These are phyloP conservation scores for Hygrophila difformis DNA, from an alignment of 257 asterid genomes.

Conservation along the genomic window DNA sequence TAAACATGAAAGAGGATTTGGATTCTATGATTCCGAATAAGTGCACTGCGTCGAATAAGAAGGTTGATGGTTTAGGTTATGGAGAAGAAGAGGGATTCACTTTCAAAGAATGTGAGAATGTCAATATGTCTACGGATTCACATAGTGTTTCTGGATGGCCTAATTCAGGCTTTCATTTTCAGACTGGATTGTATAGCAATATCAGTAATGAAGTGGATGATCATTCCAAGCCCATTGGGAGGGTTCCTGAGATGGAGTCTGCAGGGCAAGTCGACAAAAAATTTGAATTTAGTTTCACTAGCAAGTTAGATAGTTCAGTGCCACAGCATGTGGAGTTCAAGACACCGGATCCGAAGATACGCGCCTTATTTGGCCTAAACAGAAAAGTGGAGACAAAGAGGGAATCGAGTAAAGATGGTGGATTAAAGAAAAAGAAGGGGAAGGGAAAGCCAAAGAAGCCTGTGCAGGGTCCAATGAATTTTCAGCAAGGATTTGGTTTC, in stretches of 20 bases:
- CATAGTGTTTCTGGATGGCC: slow-evolving; percentile 22
- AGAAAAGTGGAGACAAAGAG: slow-evolving; percentile 52
- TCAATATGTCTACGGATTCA: slow-evolving; percentile 17
- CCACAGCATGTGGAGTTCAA: slow-evolving; percentile 42
- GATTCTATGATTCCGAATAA: slow-evolving; percentile 24
- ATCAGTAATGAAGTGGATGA: slow-evolving; percentile 24
- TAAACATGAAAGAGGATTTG: slow-evolving; percentile 40
- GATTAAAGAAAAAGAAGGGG: slow-evolving; percentile 69
- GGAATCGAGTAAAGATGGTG: slow-evolving; percentile 47
- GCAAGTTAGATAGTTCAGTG: slow-evolving; percentile 31
- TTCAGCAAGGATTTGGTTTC: slow-evolving; percentile 35
- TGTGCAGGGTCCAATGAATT: slow-evolving; percentile 26
- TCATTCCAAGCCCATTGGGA: slow-evolving; percentile 24
- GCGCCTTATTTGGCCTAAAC: slow-evolving; percentile 34
- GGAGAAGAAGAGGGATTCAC: slow-evolving; percentile 12
- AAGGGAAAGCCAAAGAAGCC: slow-evolving; percentile 58
- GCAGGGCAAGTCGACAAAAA: slow-evolving; percentile 35
- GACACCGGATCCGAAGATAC: slow-evolving; percentile 49
- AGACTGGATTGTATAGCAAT: slow-evolving; percentile 27
- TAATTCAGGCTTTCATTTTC: slow-evolving; percentile 37
- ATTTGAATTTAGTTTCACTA: slow-evolving; percentile 44
- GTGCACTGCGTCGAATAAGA: slow-evolving; percentile 15
- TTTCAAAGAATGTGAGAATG: slow-evolving; percentile 14
- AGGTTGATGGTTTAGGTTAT: slow-evolving; percentile 19
- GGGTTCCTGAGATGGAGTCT: slow-evolving; percentile 29